These are phyloP conservation scores for Physcia stellaris DNA, from an alignment of 495 filamentous ascomycete genomes.

Conservation along the genomic window DNA sequence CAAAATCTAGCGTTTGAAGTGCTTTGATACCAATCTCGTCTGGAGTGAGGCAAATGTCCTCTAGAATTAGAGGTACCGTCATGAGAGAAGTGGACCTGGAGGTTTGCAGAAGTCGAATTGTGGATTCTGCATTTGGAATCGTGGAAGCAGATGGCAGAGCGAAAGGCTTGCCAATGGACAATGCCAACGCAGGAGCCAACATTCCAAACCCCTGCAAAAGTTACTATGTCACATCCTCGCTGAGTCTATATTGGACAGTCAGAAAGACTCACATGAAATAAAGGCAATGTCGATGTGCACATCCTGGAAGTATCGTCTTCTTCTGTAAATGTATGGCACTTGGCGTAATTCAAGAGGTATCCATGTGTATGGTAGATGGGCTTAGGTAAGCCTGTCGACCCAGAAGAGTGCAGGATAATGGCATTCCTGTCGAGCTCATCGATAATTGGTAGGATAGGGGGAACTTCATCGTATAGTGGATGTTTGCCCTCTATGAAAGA, in stretches of 20 bases:
- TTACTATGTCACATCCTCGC: too few species aligned
- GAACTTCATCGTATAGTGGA: too few species aligned
- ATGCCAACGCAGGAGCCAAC: slow-evolving; percentile 24
- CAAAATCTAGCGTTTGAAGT: slow-evolving; percentile 23
- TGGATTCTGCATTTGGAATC: slow-evolving; percentile 20
- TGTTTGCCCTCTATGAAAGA: too few species aligned
- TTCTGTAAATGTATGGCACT: slow-evolving; percentile 20
- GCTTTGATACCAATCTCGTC: slow-evolving; percentile 13
- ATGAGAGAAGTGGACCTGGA: slow-evolving; percentile 23
- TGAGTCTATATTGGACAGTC: too few species aligned
- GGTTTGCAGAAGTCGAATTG: slow-evolving; percentile 16
- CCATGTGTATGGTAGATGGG: slow-evolving; percentile 29
- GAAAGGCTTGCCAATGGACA: slow-evolving; percentile 28
- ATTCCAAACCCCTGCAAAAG: slow-evolving; percentile 26
- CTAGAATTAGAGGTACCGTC: slow-evolving; percentile 33
- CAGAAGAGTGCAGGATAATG: slow-evolving; percentile 33
- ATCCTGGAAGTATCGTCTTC: slow-evolving; percentile 12
- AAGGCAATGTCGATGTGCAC: slow-evolving; percentile 28
- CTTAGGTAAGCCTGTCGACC: slow-evolving; percentile 36
- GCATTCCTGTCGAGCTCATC: slow-evolving; percentile 22
- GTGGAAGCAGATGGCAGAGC: slow-evolving; percentile 20
- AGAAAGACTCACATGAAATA: slow-evolving; percentile 21
- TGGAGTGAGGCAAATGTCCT: too few species aligned
- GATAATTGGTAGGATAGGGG: too few species aligned
- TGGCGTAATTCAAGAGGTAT: slow-evolving; percentile 26